These are phyloP conservation scores for Phytophthora crassamura DNA, from an alignment of 352 stramenopile species.

Conservation along the genomic window DNA sequence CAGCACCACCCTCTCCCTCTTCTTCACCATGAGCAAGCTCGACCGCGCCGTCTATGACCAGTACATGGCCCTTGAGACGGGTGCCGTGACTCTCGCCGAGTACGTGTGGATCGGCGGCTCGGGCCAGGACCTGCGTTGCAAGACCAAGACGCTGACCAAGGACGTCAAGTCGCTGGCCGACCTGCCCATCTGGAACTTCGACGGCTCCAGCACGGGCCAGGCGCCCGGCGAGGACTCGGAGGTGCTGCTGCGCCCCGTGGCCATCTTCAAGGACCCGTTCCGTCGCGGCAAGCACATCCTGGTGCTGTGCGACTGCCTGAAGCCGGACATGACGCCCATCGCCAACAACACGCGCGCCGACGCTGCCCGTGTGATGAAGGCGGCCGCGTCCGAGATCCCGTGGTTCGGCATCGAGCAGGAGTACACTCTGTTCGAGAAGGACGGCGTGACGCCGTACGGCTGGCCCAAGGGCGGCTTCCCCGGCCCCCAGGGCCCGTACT, in stretches of 20 bases:
- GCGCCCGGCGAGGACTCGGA: conserved; percentile 97
- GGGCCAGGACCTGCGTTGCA: conserved; percentile 92
- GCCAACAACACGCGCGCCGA: conserved; percentile 92
- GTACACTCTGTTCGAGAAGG: conserved; percentile 94
- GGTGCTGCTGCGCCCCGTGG: conserved; percentile 92
- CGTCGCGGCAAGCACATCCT: conserved; percentile 95
- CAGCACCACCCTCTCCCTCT: neutral
- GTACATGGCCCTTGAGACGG: conserved; percentile 77
- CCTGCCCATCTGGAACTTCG: conserved; percentile 98
- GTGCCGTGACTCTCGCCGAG: conserved; percentile 80
- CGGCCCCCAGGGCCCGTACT: conserved; percentile 92
- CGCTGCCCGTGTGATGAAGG: conserved; percentile 75
- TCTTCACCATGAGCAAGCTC: conserved; percentile 69
- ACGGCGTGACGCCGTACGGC: conserved; percentile 90
- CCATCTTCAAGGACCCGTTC: conserved; percentile 98
- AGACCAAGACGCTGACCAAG: conserved; percentile 93
- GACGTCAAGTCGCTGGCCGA: conserved; percentile 71
- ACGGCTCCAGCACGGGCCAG: conserved; percentile 96
- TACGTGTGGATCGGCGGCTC: conserved; percentile 97
- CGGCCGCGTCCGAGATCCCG: conserved; percentile 56
- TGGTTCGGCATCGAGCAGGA: conserved; percentile 99
- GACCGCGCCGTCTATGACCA: conserved; percentile 81
- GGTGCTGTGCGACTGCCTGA: conserved; percentile 98
- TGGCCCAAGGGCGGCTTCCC: conserved; percentile 93
- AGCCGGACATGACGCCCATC: conserved; percentile 93